These are phyloP conservation scores for Zymoseptoria brevis DNA, from an alignment of 2,329 filamentous ascomycete species.

Conservation along the genomic window DNA sequence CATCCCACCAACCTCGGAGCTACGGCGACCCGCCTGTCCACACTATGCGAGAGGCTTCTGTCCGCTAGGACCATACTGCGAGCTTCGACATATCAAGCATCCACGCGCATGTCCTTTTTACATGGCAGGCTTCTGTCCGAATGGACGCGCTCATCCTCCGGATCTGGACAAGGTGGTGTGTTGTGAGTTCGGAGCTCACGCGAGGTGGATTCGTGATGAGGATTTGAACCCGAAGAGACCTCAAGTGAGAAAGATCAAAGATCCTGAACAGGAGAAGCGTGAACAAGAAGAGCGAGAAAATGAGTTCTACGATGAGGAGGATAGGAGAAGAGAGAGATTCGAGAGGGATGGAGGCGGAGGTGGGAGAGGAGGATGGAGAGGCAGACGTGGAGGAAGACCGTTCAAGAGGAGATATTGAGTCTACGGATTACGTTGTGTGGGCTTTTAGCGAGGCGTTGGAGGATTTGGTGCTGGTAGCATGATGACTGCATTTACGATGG, in stretches of 20 bases:
- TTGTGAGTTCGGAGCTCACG: conserved; percentile 76
- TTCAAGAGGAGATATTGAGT: conserved; percentile 7
- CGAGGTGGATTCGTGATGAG: conserved; percentile 63
- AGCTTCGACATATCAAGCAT: conserved; percentile 79
- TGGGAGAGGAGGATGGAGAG: conserved; percentile 34
- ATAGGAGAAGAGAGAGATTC: conserved; percentile 34
- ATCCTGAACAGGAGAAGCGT: conserved; percentile 58
- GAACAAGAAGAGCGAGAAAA: conserved; percentile 52
- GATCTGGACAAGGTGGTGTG: conserved; percentile 33
- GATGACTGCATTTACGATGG: not conserved
- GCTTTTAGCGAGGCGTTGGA: not conserved
- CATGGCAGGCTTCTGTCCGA: conserved; percentile 88
- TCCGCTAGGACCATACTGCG: conserved; percentile 76
- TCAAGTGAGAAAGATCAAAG: conserved; percentile 59
- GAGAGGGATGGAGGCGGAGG: conserved; percentile 41
- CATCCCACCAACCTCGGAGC: conserved; percentile 53
- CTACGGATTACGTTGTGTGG: not conserved
- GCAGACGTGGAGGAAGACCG: conserved; percentile 39
- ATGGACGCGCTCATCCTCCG: conserved; percentile 45
- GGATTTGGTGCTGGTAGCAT: not conserved
- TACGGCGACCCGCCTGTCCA: conserved; percentile 62
- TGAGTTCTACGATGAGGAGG: conserved; percentile 47
- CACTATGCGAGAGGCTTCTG: conserved; percentile 89
- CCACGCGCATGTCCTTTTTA: conserved; percentile 71
- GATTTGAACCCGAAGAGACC: conserved; percentile 51